Evolutionary conservation across 306 rosid genomes (phyloP), one percentile per base, ranked within the genome.

Genomic region (Medicago ruthenica): DNA sequence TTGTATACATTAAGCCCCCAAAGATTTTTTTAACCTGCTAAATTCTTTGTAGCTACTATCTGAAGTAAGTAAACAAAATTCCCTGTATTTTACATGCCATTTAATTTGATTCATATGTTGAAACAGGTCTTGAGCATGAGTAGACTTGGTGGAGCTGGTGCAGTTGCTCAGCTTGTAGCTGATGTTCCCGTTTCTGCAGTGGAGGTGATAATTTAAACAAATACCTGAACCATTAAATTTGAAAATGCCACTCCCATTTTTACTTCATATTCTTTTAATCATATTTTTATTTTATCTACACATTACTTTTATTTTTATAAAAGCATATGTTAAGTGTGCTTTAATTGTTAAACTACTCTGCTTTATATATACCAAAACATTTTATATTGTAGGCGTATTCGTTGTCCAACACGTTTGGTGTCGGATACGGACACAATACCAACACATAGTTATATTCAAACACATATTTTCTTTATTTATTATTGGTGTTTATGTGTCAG

Each of bases 161-260:
- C 97, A 14, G 97, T 92, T 71, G 99, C 99, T 82, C 99, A 96
- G 61, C 99, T 96, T 81, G 97, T 96, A 10, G 93, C 98, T 50
- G 99, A 96, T 80, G 96, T 90, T 63, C 98, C 98, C 75, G 12
- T 90, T 68, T 89, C 96, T 60, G 89, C 92, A 20, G 71, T 66
- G 37, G 87, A 80, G 85, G 81, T 71, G 70, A 70, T 72, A 5
- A 24, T 16, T 68, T 1, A 54, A 54, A 27, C 7, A 5, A 8
- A 39, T 16, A 20, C 2, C 37, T 57, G 11, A 36, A 20, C 22
- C 22, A 21, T 21, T 21, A 0, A 21, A 41, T 21, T 60, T 42
- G 6, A 14, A 70, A 36, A 54, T 70, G 16, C 55, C 27, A 37
- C 21, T 44, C 17, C 31, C 11, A 31, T 31, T 50, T 3, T 16